A percentile compares a stretch with the other conserved stretches of the same genome.
These are phyloP conservation scores for Sideroxylon spinosum DNA, from an alignment of 179 eudicot species.

Conservation along the genomic window DNA sequence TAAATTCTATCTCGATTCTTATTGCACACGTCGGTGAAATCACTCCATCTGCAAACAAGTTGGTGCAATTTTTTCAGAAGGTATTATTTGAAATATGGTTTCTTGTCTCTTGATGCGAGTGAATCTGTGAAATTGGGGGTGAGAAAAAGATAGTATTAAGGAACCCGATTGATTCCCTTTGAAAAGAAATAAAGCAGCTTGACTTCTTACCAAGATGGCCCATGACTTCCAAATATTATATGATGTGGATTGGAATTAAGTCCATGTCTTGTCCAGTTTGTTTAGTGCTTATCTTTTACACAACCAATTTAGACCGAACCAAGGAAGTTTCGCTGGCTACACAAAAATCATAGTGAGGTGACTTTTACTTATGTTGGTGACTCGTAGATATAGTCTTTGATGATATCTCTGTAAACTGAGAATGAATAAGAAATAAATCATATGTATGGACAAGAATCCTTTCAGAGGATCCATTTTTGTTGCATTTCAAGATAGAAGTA, in stretches of 20 bases:
- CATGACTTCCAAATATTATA: background rate
- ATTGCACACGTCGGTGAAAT: slow-evolving; percentile 73
- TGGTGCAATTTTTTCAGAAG: slow-evolving; percentile 84
- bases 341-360: background rate
- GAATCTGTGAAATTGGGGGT: background rate
- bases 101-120: background rate
- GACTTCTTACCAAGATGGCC: background rate
- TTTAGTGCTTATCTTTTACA: slow-evolving; percentile 7
- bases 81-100: slow-evolving; percentile 30
- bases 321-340: background rate
- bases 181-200: slow-evolving; percentile 1
- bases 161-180: background rate
- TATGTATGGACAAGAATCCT: background rate
- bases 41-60: slow-evolving; percentile 64
- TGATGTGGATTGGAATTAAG: background rate
- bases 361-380: background rate
- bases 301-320: background rate
- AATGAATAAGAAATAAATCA: background rate
- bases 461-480: background rate
- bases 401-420: background rate
- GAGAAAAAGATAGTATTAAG: background rate
- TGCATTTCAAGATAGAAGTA: background rate
- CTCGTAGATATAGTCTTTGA: background rate
- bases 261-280: background rate
- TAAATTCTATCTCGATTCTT: slow-evolving; percentile 79